Percentiles rank a stretch among this genome's conserved stretches.
These are phyloP conservation scores for Mycena alexandri DNA, from an alignment of 768 basidiomycete species.

Conservation along the genomic window DNA sequence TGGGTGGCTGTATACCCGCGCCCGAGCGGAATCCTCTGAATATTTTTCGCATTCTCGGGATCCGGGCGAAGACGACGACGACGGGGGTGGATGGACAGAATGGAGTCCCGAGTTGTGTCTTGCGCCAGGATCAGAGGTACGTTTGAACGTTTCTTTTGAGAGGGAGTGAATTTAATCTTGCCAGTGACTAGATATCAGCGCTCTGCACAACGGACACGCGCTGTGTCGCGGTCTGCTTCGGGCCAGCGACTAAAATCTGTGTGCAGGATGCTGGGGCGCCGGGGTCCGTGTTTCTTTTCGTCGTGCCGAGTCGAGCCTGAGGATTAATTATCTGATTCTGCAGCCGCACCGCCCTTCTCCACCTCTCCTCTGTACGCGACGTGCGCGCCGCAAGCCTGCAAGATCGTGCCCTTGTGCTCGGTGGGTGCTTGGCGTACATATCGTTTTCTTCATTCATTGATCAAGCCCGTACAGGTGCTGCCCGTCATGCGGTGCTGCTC, in stretches of 20 bases:
- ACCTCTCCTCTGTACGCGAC: conserved; percentile 23
- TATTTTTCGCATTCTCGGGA: neutral
- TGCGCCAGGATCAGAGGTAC: conserved; percentile 18
- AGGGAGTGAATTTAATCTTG: neutral
- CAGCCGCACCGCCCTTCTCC: conserved; percentile 27
- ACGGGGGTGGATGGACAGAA: conserved; percentile 4
- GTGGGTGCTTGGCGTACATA: neutral
- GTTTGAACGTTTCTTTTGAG: neutral
- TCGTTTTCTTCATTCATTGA: neutral
- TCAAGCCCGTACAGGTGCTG: conserved; percentile 18
- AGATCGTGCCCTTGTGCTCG: conserved; percentile 27
- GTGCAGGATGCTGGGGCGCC: conserved; percentile 23
- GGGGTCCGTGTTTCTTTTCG: conserved; percentile 4
- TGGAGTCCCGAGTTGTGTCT: conserved; percentile 32
- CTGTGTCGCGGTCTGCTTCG: conserved; percentile 33
- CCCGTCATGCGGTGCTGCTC: conserved; percentile 14
- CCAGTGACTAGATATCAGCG: conserved; percentile 21
- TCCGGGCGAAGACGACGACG: neutral
- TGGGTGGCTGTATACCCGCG: conserved; percentile 29
- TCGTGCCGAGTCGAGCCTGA: neutral
- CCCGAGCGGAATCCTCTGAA: neutral
- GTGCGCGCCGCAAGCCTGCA: conserved; percentile 34
- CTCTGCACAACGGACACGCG: conserved; percentile 19
- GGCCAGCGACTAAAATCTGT: conserved; percentile 30
- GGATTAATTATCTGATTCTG: neutral